Conservation (phyloP, 345 rosid species). For the Erysimum cheiranthoides region DNA sequence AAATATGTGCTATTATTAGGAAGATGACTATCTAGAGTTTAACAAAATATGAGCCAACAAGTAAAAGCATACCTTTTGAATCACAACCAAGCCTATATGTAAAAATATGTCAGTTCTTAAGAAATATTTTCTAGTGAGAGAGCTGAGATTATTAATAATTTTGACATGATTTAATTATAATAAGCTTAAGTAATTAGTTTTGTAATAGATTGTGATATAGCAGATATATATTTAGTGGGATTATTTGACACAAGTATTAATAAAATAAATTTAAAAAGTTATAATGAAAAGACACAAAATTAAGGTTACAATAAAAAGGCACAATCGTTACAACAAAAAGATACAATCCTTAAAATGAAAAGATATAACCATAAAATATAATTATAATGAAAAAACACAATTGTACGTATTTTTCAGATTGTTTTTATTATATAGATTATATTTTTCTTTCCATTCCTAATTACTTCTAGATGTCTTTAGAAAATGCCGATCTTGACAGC, state of each 20-base stretch:
- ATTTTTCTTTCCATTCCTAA: neutral
- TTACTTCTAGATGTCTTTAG: neutral
- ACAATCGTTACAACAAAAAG: too few species aligned
- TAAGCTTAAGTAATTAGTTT: neutral
- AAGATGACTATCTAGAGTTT: neutral
- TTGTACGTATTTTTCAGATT: too few species aligned
- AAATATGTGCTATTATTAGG: neutral
- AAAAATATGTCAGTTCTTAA: neutral
- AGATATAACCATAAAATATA: too few species aligned
- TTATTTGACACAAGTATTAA: neutral
- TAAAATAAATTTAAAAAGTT: too few species aligned
- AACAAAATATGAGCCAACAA: neutral
- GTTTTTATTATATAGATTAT: too few species aligned
- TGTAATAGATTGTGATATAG: conserved; percentile 8
- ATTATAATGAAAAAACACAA: too few species aligned
- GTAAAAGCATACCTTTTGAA: neutral
- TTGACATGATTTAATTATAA: neutral
- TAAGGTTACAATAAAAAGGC: too few species aligned
- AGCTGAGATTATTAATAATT: neutral
- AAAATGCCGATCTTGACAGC: neutral
- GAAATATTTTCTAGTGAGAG: neutral
- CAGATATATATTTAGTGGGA: neutral
- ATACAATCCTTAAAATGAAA: too few species aligned
- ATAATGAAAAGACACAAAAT: too few species aligned
- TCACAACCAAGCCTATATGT: neutral